A percentile compares a stretch with the other conserved stretches of the same genome.
Evolutionary conservation across 441 rosid species (phyloP).

Genomic region (Manihot esculenta): DNA sequence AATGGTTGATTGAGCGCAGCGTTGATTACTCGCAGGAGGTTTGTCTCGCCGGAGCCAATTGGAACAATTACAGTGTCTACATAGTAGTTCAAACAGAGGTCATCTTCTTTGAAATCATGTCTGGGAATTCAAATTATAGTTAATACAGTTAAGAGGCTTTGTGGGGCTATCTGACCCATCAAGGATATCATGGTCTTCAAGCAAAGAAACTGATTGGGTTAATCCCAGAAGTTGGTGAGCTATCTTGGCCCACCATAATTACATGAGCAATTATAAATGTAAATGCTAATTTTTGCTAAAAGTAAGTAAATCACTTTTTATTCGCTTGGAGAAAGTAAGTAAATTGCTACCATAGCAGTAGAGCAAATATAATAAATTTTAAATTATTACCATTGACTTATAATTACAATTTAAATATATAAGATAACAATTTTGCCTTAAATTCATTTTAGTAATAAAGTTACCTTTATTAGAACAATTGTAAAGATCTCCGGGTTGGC

Average conservation of each 20-base stretch:
- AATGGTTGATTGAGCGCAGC: slow-evolving; percentile 79
- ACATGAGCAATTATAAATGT: not conserved
- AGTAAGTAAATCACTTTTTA: slow-evolving; percentile 42
- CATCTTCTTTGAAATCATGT: not conserved
- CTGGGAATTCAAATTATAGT: not conserved
- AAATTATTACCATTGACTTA: too few relatives aligned
- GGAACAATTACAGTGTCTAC: slow-evolving; percentile 71
- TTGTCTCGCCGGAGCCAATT: slow-evolving; percentile 62
- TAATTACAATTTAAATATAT: too few relatives aligned
- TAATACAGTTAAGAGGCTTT: not conserved
- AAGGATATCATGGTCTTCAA: not conserved
- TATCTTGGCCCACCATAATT: not conserved
- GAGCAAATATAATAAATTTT: too few relatives aligned
- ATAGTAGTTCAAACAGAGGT: not conserved
- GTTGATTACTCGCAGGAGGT: slow-evolving; percentile 80
- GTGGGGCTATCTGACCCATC: not conserved
- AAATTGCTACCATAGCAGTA: too few relatives aligned
- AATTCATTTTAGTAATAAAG: too few relatives aligned
- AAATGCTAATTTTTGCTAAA: not conserved
- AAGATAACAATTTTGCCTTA: too few relatives aligned
- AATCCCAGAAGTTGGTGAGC: not conserved
- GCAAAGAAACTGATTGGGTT: too few relatives aligned
- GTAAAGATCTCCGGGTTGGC: slow-evolving; percentile 91
- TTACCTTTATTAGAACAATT: slow-evolving; percentile 79
- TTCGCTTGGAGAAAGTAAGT: too few relatives aligned